A percentile compares a stretch with the other conserved stretches of the same genome.
phyloP scores from a whole-genome alignment of 768 basidiomycete species.

The Boletus rex-veris region DNA sequence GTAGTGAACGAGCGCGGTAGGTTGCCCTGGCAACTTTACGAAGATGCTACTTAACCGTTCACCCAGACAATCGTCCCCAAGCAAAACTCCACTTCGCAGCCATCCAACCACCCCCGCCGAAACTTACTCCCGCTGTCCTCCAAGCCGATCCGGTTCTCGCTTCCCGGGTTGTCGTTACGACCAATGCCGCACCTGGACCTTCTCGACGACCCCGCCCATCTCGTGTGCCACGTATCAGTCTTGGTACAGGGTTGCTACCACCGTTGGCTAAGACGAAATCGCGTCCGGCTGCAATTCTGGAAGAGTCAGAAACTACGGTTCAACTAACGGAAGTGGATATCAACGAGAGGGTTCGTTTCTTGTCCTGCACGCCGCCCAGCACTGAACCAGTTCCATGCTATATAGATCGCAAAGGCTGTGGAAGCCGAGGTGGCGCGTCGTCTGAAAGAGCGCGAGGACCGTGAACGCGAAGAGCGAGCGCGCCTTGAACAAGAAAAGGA shows the following conservation, averaged over 20 bases:
- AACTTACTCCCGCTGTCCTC: constrained; percentile 45
- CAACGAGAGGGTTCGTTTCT: constrained; percentile 55
- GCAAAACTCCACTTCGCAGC: constrained; percentile 68
- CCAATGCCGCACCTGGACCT: constrained; percentile 10
- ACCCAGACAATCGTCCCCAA: constrained; percentile 53
- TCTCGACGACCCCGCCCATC: constrained; percentile 29
- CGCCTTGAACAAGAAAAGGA: constrained; percentile 25
- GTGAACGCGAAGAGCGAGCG: constrained; percentile 32
- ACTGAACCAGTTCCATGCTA: not conserved
- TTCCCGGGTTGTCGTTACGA: constrained; percentile 4
- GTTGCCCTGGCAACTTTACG: constrained; percentile 11
- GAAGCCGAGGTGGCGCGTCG: constrained; percentile 71
- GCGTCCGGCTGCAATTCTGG: constrained; percentile 17
- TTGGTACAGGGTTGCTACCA: constrained; percentile 26
- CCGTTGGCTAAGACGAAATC: constrained; percentile 18
- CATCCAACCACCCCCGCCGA: constrained; percentile 42
- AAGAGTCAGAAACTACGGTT: constrained; percentile 14
- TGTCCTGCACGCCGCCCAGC: not conserved
- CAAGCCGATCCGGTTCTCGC: constrained; percentile 38
- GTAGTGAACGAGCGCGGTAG: constrained; percentile 74
- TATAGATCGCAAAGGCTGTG: constrained; percentile 72
- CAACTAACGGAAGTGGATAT: constrained; percentile 66
- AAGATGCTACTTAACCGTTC: not conserved
- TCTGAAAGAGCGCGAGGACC: constrained; percentile 44
- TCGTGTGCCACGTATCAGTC: constrained; percentile 32